Evolutionary conservation across 2,329 filamentous ascomycete genomes (phyloP).

Genomic region (Parascedosporium putredinis): DNA sequence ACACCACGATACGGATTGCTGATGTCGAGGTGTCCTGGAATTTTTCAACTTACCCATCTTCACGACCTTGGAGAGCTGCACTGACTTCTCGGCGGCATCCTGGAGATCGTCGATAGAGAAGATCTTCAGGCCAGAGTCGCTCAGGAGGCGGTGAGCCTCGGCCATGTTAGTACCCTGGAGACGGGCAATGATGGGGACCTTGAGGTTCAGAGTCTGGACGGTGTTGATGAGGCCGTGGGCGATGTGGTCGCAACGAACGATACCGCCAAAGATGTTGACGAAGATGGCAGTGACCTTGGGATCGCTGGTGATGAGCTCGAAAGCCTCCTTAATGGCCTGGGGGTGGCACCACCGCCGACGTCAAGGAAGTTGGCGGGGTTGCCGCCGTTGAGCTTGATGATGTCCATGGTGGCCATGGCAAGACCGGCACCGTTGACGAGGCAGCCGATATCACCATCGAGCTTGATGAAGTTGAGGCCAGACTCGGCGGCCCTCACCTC

Average conservation of each 20-base stretch:
- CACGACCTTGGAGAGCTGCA: constrained; percentile 98
- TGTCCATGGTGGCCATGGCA: constrained; percentile 99
- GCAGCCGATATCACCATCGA: constrained; percentile 98
- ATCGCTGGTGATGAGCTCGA: constrained; percentile 97
- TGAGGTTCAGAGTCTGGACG: constrained; percentile 86
- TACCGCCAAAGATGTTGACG: constrained; percentile 99
- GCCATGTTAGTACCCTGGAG: constrained; percentile 99
- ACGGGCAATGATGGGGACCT: constrained; percentile 92
- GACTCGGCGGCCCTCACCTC: constrained; percentile 94
- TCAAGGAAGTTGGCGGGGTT: constrained; percentile 97
- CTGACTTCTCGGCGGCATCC: constrained; percentile 91
- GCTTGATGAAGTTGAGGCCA: constrained; percentile 99
- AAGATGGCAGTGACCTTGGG: constrained; percentile 98
- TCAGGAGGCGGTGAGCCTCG: constrained; percentile 82
- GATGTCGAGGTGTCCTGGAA: no score
- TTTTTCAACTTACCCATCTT: constrained; percentile 73
- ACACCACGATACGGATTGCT: no score
- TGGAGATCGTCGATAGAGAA: constrained; percentile 99
- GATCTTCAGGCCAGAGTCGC: constrained; percentile 97
- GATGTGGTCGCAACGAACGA: constrained; percentile 95
- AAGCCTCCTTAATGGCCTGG: constrained; percentile 95
- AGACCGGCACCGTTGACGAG: constrained; percentile 98
- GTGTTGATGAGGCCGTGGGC: constrained; percentile 93
- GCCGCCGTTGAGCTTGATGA: constrained; percentile 98
- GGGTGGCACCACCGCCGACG: constrained; percentile 94